These are phyloP conservation scores for Ricinus communis DNA, from an alignment of 345 rosid genomes.

Conservation along the genomic window DNA sequence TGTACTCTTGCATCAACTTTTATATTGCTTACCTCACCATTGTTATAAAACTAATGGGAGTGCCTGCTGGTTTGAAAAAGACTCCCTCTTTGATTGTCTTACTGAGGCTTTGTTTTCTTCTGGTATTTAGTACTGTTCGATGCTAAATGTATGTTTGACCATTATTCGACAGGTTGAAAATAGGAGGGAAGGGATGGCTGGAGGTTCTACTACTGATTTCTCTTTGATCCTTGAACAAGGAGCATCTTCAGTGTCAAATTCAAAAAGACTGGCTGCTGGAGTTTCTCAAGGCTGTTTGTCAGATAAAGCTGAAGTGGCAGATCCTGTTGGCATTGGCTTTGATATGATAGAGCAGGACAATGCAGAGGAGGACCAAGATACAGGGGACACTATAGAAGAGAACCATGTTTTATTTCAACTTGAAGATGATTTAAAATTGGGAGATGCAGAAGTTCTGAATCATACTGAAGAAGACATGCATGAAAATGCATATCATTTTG, in stretches of 20 bases:
- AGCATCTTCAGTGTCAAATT: constrained; percentile 24
- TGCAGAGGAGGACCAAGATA: no score
- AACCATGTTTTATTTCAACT: constrained; percentile 29
- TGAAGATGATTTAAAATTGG: constrained; percentile 24
- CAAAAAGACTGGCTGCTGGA: constrained; percentile 17
- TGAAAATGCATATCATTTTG: constrained; percentile 24
- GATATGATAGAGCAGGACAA: constrained; percentile 25
- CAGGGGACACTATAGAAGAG: constrained; percentile 23
- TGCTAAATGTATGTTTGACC: constrained; percentile 10
- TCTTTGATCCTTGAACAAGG: constrained; percentile 20
- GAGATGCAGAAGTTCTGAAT: constrained; percentile 30
- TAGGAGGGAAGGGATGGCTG: constrained; percentile 22
- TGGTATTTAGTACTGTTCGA: constrained; percentile 9
- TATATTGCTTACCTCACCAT: neutral
- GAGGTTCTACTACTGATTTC: constrained; percentile 16
- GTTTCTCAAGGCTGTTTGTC: constrained; percentile 34
- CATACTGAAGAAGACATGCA: constrained; percentile 30
- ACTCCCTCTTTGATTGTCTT: neutral
- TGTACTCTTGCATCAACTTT: neutral
- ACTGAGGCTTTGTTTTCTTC: no score
- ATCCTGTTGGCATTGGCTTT: constrained; percentile 29
- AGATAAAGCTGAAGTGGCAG: constrained; percentile 41
- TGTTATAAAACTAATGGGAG: neutral
- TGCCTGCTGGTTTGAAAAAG: neutral
- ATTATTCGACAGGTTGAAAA: constrained; percentile 34